phyloP scores from a whole-genome alignment of 768 basidiomycete genomes.

The Amyloporia xantha region DNA sequence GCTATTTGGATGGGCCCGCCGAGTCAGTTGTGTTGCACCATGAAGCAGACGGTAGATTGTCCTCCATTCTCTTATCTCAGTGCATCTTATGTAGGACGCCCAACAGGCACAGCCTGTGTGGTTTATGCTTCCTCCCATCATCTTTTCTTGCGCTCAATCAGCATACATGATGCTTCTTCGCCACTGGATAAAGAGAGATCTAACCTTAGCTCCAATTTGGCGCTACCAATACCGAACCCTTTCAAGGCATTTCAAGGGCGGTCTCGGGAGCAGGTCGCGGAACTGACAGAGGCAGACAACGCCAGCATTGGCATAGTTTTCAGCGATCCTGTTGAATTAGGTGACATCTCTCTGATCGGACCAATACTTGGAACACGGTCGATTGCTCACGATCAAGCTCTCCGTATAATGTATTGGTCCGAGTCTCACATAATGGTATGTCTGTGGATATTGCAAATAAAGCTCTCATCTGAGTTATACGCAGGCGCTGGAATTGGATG shows the following conservation, averaged over 20 bases:
- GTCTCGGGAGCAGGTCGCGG: constrained; percentile 41
- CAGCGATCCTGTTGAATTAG: constrained; percentile 29
- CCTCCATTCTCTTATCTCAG: no score
- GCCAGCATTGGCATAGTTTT: constrained; percentile 26
- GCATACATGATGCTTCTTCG: constrained; percentile 15
- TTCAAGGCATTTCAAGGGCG: constrained; percentile 50
- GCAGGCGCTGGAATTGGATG: not conserved
- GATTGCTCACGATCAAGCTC: constrained; percentile 34
- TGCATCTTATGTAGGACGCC: no score
- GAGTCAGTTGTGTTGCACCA: constrained; percentile 39
- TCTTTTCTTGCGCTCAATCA: constrained; percentile 38
- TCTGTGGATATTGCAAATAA: not conserved
- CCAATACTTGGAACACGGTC: constrained; percentile 20
- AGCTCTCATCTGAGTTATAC: not conserved
- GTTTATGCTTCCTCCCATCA: no score
- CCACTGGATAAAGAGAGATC: constrained; percentile 17
- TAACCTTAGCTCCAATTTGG: constrained; percentile 25
- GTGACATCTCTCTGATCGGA: constrained; percentile 25
- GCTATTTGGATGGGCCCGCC: constrained; percentile 45
- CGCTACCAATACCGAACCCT: constrained; percentile 51
- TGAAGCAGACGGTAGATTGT: constrained; percentile 42
- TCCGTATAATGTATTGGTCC: constrained; percentile 15
- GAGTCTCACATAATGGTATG: constrained; percentile 16
- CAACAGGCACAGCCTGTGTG: no score
- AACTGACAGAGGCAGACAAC: constrained; percentile 16